phyloP scores from a whole-genome alignment of 805 yeast genomes.

The Yamadazyma scolyti region DNA sequence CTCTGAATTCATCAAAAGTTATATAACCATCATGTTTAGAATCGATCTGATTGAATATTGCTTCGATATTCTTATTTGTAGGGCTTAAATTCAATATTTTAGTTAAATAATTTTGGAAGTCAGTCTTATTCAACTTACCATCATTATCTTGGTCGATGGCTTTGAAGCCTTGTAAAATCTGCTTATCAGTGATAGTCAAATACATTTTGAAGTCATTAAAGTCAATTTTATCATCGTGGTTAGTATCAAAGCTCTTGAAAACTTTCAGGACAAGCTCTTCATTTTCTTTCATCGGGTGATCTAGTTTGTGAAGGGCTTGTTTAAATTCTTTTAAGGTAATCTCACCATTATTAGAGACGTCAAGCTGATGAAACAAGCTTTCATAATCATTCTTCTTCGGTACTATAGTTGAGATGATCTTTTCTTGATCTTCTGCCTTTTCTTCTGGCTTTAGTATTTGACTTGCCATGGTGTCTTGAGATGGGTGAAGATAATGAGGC shows the following conservation, averaged over 20 bases:
- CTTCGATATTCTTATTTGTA: slow-evolving; percentile 48
- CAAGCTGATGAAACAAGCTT: slow-evolving; percentile 30
- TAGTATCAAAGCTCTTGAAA: slow-evolving; percentile 56
- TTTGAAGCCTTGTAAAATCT: slow-evolving; percentile 64
- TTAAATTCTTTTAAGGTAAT: slow-evolving; percentile 48
- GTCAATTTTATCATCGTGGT: slow-evolving; percentile 55
- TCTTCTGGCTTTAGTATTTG: not conserved
- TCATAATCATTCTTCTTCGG: slow-evolving; percentile 10
- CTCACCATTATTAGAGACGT: slow-evolving; percentile 41
- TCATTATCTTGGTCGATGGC: slow-evolving; percentile 69
- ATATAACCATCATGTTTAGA: slow-evolving; percentile 59
- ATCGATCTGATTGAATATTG: slow-evolving; percentile 55
- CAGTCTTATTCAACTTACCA: slow-evolving; percentile 63
- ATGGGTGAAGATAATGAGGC: no score
- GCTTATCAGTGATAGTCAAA: slow-evolving; percentile 63
- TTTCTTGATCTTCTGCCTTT: slow-evolving; percentile 2
- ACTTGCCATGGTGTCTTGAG: not conserved
- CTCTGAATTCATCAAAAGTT: slow-evolving; percentile 83
- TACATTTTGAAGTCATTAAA: slow-evolving; percentile 65
- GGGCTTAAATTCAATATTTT: slow-evolving; percentile 51
- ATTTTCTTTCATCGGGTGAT: slow-evolving; percentile 65
- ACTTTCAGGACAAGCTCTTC: slow-evolving; percentile 55
- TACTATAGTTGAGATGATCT: slow-evolving; percentile 2
- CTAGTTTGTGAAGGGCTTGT: slow-evolving; percentile 39
- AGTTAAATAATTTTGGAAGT: slow-evolving; percentile 62